Evolutionary conservation across 1,139 yeast genomes (phyloP), one percentile per base, ranked within the genome.

Genomic region (Kazachstania sp.): DNA sequence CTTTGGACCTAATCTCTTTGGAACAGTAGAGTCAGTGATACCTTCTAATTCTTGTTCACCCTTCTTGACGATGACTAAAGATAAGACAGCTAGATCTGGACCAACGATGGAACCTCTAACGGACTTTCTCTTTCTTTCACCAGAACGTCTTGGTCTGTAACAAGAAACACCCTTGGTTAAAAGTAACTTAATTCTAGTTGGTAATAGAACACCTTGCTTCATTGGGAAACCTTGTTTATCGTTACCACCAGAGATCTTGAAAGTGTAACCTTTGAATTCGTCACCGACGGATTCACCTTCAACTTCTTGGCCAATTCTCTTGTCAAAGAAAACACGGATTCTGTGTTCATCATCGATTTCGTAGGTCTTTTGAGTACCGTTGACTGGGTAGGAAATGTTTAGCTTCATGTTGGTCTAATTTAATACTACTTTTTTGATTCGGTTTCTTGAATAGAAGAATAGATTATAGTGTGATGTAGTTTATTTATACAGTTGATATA

Each of bases 181-280:
- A 72, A 94, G 82, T 69, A 92, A 83, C 75, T 86, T 88, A 69
- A 94, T 97, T 85, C 98, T 95, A 83, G 95, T 87, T 77, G 98
- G 97, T 81, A 87, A 95, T 83, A 92, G 80, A 63, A 92, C 98
- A 83, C 97, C 97, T 79, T 92, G 98, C 78, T 90, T 92, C 98
- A 94, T 92, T 78, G 98, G 97, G 96, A 92, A 94, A 81, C 98
- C 98, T 81, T 92, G 98, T 80, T 92, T 92, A 81, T 92, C 98
- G 86, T 94, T 94, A 84, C 98, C 98, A 72, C 98, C 98, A 66
- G 97, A 78, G 75, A 92, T 90, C 81, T 83, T 92, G 86, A 92
- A 90, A 72, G 88, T 75, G 90, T 92, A 92, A 70, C 98, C 98
- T 78, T 88, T 90, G 94, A 90, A 90, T 78, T 90, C 97, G 68